Base-by-base conservation (phyloP, 345 rosid species). In the Eucalyptus rudis region DNA sequence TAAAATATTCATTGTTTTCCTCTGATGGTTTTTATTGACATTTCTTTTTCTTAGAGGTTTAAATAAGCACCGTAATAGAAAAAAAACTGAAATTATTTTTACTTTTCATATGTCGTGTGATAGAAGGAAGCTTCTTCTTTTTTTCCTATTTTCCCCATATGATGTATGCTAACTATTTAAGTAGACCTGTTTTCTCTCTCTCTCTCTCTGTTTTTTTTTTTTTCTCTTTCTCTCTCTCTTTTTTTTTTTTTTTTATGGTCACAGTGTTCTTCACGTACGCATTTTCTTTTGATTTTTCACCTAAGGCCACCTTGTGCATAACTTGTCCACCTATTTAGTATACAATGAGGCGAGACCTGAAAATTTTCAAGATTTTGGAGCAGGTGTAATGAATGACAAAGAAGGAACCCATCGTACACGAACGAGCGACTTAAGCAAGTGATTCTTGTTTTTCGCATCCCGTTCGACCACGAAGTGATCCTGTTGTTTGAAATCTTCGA, bases 241-340 rank as follows among this genome's bases (percentile, higher is more conserved):
- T 25, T 59, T 25, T 1, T 27, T 3, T 1, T 59, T 11, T 5
- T 13, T 14, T 0, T 4, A 4, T 66, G 12, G 79, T 66, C 22
- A 15, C 7, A 4, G 3, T 66, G 11, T 66, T 31, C 79, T 66
- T 66, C 43, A 15, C 40, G 43, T 31, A 16, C 79, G 0, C 79
- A 31, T 31, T 66, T 66, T 15, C 43, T 66, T 66, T 66, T 14
- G 12, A 66, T 31, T 15, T 66, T 31, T 31, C 22, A 31, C 43
- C 22, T 16, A 0, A 0, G 20, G 10, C 22, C 12, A 68, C 43
- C 40, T 68, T 31, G 80, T 31, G 80, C 80, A 33, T 31, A 16
- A 8, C 80, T 68, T 8, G 13, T 31, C 43, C 80, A 31, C 44
- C 43, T 4, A 31, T 33, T 68, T 6, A 31, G 43, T 16, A 33